Evolutionary conservation across 495 filamentous ascomycete genomes (phyloP).

Genomic region (Annulohypoxylon bovei): DNA sequence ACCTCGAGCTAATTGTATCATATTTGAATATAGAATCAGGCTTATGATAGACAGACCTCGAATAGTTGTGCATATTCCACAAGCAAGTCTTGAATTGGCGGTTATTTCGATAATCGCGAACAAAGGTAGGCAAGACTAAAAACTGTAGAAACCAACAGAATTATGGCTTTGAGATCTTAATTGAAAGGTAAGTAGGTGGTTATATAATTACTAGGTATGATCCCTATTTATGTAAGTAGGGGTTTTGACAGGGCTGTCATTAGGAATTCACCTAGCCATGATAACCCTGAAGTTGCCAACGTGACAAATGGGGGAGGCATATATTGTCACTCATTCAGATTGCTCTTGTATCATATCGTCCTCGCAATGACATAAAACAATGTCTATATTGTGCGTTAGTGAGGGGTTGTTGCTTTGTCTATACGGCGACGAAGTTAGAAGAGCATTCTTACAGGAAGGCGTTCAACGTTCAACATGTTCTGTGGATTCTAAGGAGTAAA

Average conservation of each 20-base stretch:
- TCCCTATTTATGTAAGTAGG: background rate
- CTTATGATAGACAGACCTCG: constrained; percentile 16
- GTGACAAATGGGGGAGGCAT: background rate
- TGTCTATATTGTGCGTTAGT: background rate
- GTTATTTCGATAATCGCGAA: constrained; percentile 3
- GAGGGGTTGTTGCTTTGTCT: background rate
- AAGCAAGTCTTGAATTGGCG: constrained; percentile 3
- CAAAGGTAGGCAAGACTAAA: constrained; percentile 20
- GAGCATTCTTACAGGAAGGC: background rate
- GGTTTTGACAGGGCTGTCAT: no score
- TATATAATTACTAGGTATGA: background rate
- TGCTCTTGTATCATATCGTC: background rate
- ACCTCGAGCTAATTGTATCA: constrained; percentile 10
- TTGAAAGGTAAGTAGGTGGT: background rate
- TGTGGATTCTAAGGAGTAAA: background rate
- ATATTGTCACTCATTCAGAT: background rate
- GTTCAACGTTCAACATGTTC: background rate
- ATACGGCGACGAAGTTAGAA: background rate
- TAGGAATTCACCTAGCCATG: no score
- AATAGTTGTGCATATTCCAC: constrained; percentile 37
- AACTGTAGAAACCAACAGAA: constrained; percentile 4
- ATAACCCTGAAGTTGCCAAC: background rate
- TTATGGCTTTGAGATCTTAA: background rate
- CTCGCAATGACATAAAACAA: background rate
- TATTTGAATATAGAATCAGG: constrained; percentile 24